Evolutionary conservation across 768 basidiomycete genomes (phyloP).

Genomic region (Calocybe gangraenosa): DNA sequence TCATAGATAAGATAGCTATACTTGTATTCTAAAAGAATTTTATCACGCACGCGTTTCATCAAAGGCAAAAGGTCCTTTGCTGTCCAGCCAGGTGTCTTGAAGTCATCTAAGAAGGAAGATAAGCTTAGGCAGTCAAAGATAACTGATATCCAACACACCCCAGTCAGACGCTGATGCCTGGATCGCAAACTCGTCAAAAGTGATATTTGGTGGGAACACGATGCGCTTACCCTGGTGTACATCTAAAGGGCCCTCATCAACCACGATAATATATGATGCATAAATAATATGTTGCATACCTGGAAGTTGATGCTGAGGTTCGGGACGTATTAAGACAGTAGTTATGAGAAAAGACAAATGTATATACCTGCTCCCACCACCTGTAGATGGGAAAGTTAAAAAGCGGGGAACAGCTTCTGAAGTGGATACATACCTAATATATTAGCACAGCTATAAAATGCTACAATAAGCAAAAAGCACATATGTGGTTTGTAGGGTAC

Average conservation of each 20-base stretch:
- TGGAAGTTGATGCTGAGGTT: slow-evolving; percentile 65
- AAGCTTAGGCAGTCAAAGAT: not conserved
- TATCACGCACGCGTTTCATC: slow-evolving; percentile 55
- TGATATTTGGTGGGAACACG: not conserved
- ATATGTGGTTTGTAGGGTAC: not conserved
- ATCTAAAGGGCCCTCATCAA: slow-evolving; percentile 32
- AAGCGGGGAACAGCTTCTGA: not conserved
- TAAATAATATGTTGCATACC: slow-evolving; percentile 21
- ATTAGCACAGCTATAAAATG: slow-evolving; percentile 53
- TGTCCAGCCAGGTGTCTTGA: slow-evolving; percentile 68
- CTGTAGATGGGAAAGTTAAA: slow-evolving; percentile 19
- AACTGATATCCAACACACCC: slow-evolving; percentile 34
- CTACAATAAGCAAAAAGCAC: not conserved
- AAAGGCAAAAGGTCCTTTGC: slow-evolving; percentile 64
- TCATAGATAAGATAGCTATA: not conserved
- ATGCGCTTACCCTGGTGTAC: slow-evolving; percentile 55
- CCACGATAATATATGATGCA: not conserved
- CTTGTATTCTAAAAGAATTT: no score
- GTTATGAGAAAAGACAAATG: not conserved
- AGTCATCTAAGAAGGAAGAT: slow-evolving; percentile 49
- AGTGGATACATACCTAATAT: slow-evolving; percentile 42
- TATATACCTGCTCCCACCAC: slow-evolving; percentile 51
- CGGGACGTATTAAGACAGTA: not conserved
- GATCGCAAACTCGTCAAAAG: not conserved
- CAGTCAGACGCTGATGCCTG: slow-evolving; percentile 68